phyloP scores from a whole-genome alignment of 805 yeast genomes.

The Candida xiaguanensis region DNA sequence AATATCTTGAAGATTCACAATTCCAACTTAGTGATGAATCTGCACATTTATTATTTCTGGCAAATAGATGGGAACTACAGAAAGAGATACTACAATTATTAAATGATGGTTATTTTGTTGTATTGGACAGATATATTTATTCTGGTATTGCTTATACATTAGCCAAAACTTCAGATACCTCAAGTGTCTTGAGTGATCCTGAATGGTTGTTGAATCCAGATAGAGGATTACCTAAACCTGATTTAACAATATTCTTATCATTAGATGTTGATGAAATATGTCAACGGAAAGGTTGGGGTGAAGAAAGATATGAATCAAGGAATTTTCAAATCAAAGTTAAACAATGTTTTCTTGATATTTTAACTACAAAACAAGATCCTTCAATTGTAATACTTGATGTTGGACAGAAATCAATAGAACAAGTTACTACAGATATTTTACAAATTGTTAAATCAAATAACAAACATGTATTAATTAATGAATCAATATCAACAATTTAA shows the following conservation, averaged over 20 bases:
- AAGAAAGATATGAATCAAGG: constrained; percentile 81
- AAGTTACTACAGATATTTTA: constrained; percentile 52
- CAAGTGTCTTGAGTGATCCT: constrained; percentile 33
- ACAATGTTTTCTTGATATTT: constrained; percentile 49
- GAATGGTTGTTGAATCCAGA: constrained; percentile 86
- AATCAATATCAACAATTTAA: no score
- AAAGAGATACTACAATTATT: constrained; percentile 44
- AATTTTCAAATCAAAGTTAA: constrained; percentile 76
- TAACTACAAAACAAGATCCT: constrained; percentile 24
- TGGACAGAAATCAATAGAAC: constrained; percentile 51
- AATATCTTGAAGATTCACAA: constrained; percentile 54
- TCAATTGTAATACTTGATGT: constrained; percentile 51
- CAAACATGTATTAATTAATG: constrained; percentile 9
- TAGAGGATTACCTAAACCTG: constrained; percentile 82
- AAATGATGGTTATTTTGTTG: constrained; percentile 51
- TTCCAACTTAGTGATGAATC: constrained; percentile 67
- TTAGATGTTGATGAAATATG: constrained; percentile 43
- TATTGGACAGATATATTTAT: constrained; percentile 84
- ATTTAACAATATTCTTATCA: constrained; percentile 72
- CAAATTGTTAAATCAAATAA: constrained; percentile 13
- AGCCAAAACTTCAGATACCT: constrained; percentile 61
- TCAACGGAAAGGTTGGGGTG: constrained; percentile 79
- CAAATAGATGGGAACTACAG: constrained; percentile 89
- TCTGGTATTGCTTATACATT: constrained; percentile 92
- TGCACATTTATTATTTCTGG: constrained; percentile 83